Evolutionary conservation across 2,329 filamentous ascomycete genomes (phyloP).

Genomic region (Monosporascus cannonballus): DNA sequence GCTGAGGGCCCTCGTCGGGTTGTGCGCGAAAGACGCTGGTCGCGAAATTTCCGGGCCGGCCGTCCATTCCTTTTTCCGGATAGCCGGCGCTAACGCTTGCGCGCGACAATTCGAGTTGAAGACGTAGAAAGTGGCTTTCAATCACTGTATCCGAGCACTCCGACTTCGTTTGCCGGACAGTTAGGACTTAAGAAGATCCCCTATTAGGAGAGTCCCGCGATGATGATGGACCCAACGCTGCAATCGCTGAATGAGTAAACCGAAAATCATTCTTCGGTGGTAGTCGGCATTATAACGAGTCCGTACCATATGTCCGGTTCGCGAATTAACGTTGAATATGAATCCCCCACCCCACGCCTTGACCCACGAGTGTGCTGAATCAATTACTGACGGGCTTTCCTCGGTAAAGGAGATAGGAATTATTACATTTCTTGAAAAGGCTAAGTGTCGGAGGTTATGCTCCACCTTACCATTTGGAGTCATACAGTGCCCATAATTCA

Average conservation of each 20-base stretch:
- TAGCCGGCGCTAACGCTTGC: conserved; percentile 10
- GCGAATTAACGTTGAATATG: background rate
- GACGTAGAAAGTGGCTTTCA: background rate
- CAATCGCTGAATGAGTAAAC: background rate
- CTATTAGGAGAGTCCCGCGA: background rate
- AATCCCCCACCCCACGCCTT: background rate
- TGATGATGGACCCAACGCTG: background rate
- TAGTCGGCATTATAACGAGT: background rate
- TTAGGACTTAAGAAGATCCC: background rate
- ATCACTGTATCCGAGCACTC: too few species aligned
- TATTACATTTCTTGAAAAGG: background rate
- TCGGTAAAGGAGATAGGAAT: background rate
- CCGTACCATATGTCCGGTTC: background rate
- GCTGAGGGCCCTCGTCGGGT: conserved; percentile 25
- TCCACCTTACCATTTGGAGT: background rate
- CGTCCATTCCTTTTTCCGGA: conserved; percentile 19
- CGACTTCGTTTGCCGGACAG: background rate
- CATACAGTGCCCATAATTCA: too few species aligned
- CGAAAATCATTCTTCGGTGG: background rate
- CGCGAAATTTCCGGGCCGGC: conserved; percentile 22
- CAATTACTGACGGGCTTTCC: background rate
- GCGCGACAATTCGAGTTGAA: conserved; percentile 9
- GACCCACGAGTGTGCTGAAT: background rate
- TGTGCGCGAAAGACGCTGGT: conserved; percentile 32
- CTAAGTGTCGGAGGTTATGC: background rate